Percentiles rank a stretch among this genome's conserved stretches.
phyloP scores from a whole-genome alignment of 257 asterid species.

The Nicotiana otophora region DNA sequence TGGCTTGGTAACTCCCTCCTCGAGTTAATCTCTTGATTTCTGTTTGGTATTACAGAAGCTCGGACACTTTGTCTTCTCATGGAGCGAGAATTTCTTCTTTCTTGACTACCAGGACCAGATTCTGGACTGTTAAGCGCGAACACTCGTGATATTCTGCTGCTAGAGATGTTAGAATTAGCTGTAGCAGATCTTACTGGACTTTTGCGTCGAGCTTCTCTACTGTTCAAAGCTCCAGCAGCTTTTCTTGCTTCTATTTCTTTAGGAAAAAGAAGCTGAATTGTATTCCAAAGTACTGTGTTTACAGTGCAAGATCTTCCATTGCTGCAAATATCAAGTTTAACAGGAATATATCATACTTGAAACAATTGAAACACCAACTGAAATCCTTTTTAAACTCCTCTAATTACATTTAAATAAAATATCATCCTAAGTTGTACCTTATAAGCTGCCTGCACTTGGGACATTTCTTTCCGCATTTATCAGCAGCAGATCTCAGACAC shows the following conservation, averaged over 20 bases:
- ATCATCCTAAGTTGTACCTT: constrained; percentile 33
- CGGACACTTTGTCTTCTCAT: constrained; percentile 26
- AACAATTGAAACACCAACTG: background rate
- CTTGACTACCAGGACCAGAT: constrained; percentile 23
- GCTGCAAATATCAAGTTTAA: constrained; percentile 34
- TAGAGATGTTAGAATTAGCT: background rate
- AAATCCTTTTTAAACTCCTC: no score
- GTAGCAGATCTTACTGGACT: constrained; percentile 23
- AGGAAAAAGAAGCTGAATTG: constrained; percentile 88
- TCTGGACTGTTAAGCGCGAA: constrained; percentile 40
- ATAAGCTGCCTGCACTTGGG: constrained; percentile 96
- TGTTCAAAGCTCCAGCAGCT: constrained; percentile 20
- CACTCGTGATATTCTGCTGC: constrained; percentile 26
- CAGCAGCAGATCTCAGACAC: constrained; percentile 86
- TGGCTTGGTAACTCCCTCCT: constrained; percentile 50
- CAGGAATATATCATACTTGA: background rate
- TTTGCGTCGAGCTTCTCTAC: constrained; percentile 14
- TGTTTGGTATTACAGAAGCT: constrained; percentile 21
- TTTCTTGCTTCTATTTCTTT: constrained; percentile 76
- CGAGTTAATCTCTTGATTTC: constrained; percentile 13
- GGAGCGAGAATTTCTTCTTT: constrained; percentile 24
- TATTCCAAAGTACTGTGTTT: constrained; percentile 96
- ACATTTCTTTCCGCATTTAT: constrained; percentile 89
- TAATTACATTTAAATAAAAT: no score
- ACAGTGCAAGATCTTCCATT: constrained; percentile 78